A percentile compares a stretch with the other conserved stretches of the same genome.
Evolutionary conservation across 805 yeast species (phyloP).

Genomic region (Clavispora santaluciae): DNA sequence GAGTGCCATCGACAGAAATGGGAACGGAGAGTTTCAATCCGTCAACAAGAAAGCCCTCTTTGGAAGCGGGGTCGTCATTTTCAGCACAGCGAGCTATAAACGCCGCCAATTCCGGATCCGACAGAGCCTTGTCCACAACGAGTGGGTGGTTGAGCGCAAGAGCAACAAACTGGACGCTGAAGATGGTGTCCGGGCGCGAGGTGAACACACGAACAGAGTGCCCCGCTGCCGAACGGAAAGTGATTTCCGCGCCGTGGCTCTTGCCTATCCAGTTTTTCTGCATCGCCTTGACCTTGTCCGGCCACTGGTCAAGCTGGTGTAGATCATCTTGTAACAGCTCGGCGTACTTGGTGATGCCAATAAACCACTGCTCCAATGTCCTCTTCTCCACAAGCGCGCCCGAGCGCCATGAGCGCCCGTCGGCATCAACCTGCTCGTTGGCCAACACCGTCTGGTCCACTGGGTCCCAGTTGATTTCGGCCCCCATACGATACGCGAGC

Average conservation of each 20-base stretch:
- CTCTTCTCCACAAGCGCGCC: slow-evolving; percentile 90
- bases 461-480: slow-evolving; percentile 98
- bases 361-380: slow-evolving; percentile 85
- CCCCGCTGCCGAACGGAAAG: slow-evolving; percentile 35
- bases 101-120: slow-evolving; percentile 35
- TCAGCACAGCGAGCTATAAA: slow-evolving; percentile 50
- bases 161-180: slow-evolving; percentile 79
- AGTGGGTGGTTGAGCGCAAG: slow-evolving; percentile 69
- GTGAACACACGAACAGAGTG: slow-evolving; percentile 58
- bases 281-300: slow-evolving; percentile 82
- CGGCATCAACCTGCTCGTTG: slow-evolving; percentile 87
- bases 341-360: slow-evolving; percentile 83
- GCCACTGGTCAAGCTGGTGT: slow-evolving; percentile 67
- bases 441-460: slow-evolving; percentile 92
- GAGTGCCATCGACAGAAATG: slow-evolving; percentile 31
- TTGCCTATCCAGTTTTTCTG: slow-evolving; percentile 93
- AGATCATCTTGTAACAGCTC: slow-evolving; percentile 62
- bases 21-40: slow-evolving; percentile 54
- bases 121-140: slow-evolving; percentile 33
- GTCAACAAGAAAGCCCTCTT: slow-evolving; percentile 53
- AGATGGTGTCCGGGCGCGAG: slow-evolving; percentile 85
- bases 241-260: slow-evolving; percentile 72
- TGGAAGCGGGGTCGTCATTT: slow-evolving; percentile 31
- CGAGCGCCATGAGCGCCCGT: slow-evolving; percentile 94
- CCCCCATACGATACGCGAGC: slow-evolving; percentile 77